Evolutionary conservation across 2,329 filamentous ascomycete species (phyloP).

Genomic region (Cadophora luteo-olivacea): DNA sequence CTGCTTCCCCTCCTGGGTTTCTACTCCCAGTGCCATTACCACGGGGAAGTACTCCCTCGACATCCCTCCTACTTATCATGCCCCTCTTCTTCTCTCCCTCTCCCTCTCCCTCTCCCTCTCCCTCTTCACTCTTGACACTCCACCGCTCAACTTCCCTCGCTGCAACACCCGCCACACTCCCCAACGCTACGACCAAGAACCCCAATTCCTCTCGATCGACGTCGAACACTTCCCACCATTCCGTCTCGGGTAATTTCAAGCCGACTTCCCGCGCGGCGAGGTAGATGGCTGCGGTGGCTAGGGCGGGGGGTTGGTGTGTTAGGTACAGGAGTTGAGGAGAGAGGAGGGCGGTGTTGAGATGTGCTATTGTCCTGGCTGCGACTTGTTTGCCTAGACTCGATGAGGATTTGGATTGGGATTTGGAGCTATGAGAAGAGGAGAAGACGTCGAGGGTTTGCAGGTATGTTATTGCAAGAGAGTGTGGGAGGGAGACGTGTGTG

Average conservation of each 20-base stretch:
- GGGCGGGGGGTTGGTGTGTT: slow-evolving; percentile 85
- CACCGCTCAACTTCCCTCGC: slow-evolving; percentile 36
- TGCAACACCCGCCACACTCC: slow-evolving; percentile 72
- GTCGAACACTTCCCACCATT: slow-evolving; percentile 99
- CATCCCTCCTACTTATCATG: no score
- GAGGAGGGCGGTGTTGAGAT: slow-evolving; percentile 86
- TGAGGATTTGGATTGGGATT: slow-evolving; percentile 25
- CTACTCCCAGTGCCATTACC: no score
- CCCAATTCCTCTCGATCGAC: slow-evolving; percentile 93
- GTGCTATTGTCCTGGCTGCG: slow-evolving; percentile 70
- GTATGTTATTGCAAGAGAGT: slow-evolving; percentile 88
- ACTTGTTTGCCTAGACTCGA: slow-evolving; percentile 54
- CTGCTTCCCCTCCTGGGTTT: neutral
- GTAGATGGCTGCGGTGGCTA: slow-evolving; percentile 91
- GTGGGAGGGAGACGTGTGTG: slow-evolving; percentile 83
- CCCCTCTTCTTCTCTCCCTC: slow-evolving; percentile 29
- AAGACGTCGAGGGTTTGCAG: slow-evolving; percentile 85
- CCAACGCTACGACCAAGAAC: slow-evolving; percentile 86
- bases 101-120: slow-evolving; percentile 28
- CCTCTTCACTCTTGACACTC: slow-evolving; percentile 30
- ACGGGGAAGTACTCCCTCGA: no score
- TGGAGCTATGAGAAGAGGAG: slow-evolving; percentile 23
- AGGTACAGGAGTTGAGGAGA: slow-evolving; percentile 90
- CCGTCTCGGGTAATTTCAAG: slow-evolving; percentile 79
- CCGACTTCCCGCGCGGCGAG: slow-evolving; percentile 80